These are phyloP conservation scores for Niebla homalea DNA, from an alignment of 495 filamentous ascomycete species.

Conservation along the genomic window DNA sequence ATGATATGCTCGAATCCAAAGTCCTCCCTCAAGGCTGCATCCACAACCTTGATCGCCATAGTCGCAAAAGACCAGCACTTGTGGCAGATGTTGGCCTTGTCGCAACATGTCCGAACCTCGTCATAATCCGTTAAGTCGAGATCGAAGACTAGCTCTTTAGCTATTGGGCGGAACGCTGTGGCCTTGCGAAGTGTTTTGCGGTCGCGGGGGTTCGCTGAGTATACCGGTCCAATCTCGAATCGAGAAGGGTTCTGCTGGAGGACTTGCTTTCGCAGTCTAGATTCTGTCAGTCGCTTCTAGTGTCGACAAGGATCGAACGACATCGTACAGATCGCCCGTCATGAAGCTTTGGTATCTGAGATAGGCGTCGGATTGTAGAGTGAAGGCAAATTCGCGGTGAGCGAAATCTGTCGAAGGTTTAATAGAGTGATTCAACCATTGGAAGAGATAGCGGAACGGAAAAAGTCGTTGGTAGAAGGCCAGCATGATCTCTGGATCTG, in stretches of 20 bases:
- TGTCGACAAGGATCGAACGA: not conserved
- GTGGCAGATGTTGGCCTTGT: constrained; percentile 79
- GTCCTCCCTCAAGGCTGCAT: constrained; percentile 74
- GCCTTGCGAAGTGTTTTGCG: constrained; percentile 75
- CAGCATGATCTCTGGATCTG: constrained; percentile 71
- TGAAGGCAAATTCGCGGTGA: constrained; percentile 92
- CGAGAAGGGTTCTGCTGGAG: constrained; percentile 74
- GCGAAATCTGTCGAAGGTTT: constrained; percentile 74
- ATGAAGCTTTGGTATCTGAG: constrained; percentile 84
- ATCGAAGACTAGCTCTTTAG: constrained; percentile 95
- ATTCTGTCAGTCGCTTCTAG: constrained; percentile 5
- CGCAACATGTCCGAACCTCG: constrained; percentile 87
- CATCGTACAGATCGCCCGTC: constrained; percentile 56
- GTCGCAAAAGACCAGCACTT: constrained; percentile 96
- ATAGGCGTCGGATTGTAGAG: constrained; percentile 76
- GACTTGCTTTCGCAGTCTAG: constrained; percentile 79
- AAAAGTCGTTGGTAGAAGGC: constrained; percentile 93
- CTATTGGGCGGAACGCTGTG: constrained; percentile 56
- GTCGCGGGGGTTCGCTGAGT: constrained; percentile 83
- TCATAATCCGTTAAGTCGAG: constrained; percentile 99
- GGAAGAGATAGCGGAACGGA: constrained; percentile 88
- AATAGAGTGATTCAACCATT: constrained; percentile 94
- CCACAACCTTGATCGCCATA: constrained; percentile 91
- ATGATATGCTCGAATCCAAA: constrained; percentile 93
- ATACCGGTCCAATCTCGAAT: constrained; percentile 96